Conservation (phyloP, 106 monocot genomes). For the Apostasia shenzhenica region DNA sequence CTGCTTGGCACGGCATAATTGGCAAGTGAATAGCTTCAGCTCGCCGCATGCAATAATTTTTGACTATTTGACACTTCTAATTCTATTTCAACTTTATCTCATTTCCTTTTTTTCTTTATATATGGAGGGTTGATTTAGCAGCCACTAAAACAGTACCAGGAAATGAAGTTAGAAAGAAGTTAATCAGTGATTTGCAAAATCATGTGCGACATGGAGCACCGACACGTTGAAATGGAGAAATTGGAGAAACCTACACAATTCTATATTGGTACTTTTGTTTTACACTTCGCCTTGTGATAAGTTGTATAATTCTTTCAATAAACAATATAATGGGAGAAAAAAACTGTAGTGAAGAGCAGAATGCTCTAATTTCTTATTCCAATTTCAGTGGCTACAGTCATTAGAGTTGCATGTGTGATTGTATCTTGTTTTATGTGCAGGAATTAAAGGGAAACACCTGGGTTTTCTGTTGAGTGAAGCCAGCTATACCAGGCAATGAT, state of each 20-base stretch:
- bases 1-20: too few species aligned
- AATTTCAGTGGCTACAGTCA: neutral
- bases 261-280: constrained; percentile 57
- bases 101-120: too few species aligned
- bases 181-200: constrained; percentile 34
- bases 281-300: neutral
- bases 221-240: constrained; percentile 59
- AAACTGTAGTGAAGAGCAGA: too few species aligned
- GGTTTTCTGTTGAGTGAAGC: constrained; percentile 88
- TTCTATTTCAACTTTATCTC: too few species aligned
- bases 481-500: constrained; percentile 39
- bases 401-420: neutral
- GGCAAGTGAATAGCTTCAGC: too few species aligned
- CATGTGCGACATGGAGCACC: constrained; percentile 54
- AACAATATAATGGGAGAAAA: too few species aligned
- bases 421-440: constrained; percentile 19
- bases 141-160: constrained; percentile 37
- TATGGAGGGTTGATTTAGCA: constrained; percentile 53
- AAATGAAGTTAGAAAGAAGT: constrained; percentile 43
- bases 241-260: constrained; percentile 79
- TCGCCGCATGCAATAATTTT: too few species aligned
- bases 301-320: neutral
- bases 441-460: constrained; percentile 93
- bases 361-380: neutral
- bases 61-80: too few species aligned